Evolutionary conservation across 371 early-diverging fungal genomes (phyloP).

Genomic region (Actinomucor elegans): DNA sequence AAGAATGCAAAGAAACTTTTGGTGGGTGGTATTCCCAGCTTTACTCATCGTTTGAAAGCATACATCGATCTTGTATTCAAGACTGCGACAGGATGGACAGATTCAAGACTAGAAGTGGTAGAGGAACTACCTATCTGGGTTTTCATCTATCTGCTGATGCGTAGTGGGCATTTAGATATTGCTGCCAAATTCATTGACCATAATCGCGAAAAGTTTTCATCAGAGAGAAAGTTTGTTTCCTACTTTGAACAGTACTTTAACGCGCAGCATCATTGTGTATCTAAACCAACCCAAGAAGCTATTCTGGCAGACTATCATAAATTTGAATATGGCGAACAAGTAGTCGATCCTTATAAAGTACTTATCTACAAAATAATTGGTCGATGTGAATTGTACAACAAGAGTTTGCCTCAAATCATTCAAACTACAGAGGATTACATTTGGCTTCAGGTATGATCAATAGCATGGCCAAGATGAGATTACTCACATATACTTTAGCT

Average conservation of each 20-base stretch:
- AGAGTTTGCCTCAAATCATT: slow-evolving; percentile 57
- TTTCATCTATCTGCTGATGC: slow-evolving; percentile 76
- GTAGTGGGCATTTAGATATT: slow-evolving; percentile 68
- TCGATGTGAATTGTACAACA: slow-evolving; percentile 73
- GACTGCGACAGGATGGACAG: slow-evolving; percentile 15
- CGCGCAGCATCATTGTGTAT: slow-evolving; percentile 25
- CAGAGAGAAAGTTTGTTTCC: slow-evolving; percentile 63
- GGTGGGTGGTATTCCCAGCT: slow-evolving; percentile 21
- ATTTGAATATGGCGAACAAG: slow-evolving; percentile 39
- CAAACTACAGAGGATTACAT: slow-evolving; percentile 78
- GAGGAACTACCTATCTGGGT: slow-evolving; percentile 81
- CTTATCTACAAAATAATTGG: slow-evolving; percentile 85
- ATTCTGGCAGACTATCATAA: slow-evolving; percentile 25
- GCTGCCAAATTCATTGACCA: slow-evolving; percentile 66
- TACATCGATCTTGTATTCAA: slow-evolving; percentile 16
- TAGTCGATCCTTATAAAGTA: slow-evolving; percentile 80
- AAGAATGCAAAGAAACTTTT: slow-evolving; percentile 12
- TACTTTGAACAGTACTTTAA: slow-evolving; percentile 72
- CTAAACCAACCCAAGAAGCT: slow-evolving; percentile 10
- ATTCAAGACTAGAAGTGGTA: slow-evolving; percentile 41
- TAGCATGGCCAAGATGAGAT: neutral
- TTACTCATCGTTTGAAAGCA: slow-evolving; percentile 16
- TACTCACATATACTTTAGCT: slow-evolving; percentile 35
- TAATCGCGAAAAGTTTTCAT: slow-evolving; percentile 50
- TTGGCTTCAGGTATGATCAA: slow-evolving; percentile 64